Evolutionary conservation across 2,329 filamentous ascomycete genomes (phyloP).

Genomic region (Dactylellina parvicollis): DNA sequence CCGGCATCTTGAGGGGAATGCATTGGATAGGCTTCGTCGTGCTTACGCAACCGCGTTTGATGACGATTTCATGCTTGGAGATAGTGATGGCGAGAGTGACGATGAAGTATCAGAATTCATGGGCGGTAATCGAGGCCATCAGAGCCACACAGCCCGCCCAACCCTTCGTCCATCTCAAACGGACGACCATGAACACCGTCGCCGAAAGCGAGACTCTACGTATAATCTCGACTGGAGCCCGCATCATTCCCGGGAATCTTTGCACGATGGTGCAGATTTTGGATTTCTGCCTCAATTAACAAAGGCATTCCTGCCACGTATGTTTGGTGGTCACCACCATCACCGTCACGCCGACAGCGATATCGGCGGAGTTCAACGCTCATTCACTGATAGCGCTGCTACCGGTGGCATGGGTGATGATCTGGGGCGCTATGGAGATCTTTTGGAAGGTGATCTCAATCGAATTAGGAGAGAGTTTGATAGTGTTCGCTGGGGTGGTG

Average conservation of each 20-base stretch:
- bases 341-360: conserved; percentile 10
- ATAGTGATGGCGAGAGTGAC: conserved; percentile 38
- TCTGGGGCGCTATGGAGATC: conserved; percentile 45
- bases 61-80: conserved; percentile 35
- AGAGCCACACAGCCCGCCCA: conserved; percentile 10
- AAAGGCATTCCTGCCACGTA: conserved; percentile 30
- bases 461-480: conserved; percentile 32
- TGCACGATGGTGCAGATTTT: conserved; percentile 35
- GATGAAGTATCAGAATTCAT: conserved; percentile 40
- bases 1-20: conserved; percentile 40
- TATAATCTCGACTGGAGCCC: conserved; percentile 52
- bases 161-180: conserved; percentile 33
- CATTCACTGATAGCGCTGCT: conserved; percentile 10
- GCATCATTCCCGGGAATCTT: conserved; percentile 27
- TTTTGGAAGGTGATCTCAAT: conserved; percentile 39
- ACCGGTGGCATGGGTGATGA: conserved; percentile 24
- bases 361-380: conserved; percentile 10
- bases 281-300: conserved; percentile 39
- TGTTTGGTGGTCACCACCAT: conserved; percentile 39
- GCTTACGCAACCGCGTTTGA: conserved; percentile 45
- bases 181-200: conserved; percentile 28
- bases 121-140: conserved; percentile 11
- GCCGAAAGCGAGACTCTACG: conserved; percentile 34
- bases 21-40: conserved; percentile 41
- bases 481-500: conserved; percentile 36